phyloP scores from a whole-genome alignment of 805 yeast species.

The Kuraishia ogatae region DNA sequence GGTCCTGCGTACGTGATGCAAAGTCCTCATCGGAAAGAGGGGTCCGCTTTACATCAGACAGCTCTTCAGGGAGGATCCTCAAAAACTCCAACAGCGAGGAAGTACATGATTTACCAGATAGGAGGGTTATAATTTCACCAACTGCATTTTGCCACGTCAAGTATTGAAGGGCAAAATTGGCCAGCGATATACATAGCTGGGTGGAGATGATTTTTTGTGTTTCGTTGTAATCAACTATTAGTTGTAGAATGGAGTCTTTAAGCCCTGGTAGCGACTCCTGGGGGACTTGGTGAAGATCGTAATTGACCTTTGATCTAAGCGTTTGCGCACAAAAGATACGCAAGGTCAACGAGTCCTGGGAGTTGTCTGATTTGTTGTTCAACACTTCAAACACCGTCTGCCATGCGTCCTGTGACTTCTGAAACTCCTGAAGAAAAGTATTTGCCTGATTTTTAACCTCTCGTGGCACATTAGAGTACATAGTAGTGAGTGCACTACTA shows the following conservation, averaged over 20 bases:
- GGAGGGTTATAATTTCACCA: constrained; percentile 48
- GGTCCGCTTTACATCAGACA: constrained; percentile 65
- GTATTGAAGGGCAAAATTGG: constrained; percentile 75
- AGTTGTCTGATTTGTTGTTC: constrained; percentile 15
- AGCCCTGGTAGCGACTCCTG: constrained; percentile 46
- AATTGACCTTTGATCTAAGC: constrained; percentile 71
- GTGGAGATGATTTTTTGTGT: constrained; percentile 56
- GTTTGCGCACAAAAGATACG: constrained; percentile 90
- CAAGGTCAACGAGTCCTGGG: constrained; percentile 37
- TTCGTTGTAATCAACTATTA: constrained; percentile 42
- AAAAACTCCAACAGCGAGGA: constrained; percentile 65
- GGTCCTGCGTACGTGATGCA: constrained; percentile 47
- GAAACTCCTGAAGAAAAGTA: constrained; percentile 66
- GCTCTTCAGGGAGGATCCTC: constrained; percentile 86
- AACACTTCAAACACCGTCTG: constrained; percentile 50
- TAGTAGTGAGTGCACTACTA: constrained; percentile 35
- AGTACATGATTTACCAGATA: constrained; percentile 32
- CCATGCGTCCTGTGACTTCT: constrained; percentile 83
- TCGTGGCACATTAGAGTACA: constrained; percentile 24
- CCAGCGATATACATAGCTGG: constrained; percentile 74
- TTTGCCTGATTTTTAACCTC: constrained; percentile 36
- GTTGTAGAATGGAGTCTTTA: constrained; percentile 55
- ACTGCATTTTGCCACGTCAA: constrained; percentile 66
- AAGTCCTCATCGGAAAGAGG: constrained; percentile 80
- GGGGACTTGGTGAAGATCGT: constrained; percentile 77